Evolutionary conservation across 1,284 basidiomycete genomes (phyloP).

Genomic region (Crepidotus sp.): DNA sequence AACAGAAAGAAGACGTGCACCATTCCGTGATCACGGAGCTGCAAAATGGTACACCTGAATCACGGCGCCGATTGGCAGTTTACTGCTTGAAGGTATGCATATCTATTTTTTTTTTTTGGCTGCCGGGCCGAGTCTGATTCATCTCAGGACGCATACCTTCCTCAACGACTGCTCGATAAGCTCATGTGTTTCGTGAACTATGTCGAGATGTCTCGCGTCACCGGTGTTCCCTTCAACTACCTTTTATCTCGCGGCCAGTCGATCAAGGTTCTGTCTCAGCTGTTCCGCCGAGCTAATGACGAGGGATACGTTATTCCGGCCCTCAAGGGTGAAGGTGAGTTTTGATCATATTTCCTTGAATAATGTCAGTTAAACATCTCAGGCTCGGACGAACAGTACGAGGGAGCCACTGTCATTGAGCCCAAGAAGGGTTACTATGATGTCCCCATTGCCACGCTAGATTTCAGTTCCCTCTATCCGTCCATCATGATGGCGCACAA

Average conservation of each 20-base stretch:
- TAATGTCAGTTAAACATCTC: not conserved
- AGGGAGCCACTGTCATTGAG: constrained; percentile 96
- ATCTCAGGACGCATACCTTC: constrained; percentile 85
- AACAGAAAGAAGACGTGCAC: constrained; percentile 97
- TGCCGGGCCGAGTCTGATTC: not conserved
- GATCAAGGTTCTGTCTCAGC: constrained; percentile 92
- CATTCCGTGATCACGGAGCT: constrained; percentile 95
- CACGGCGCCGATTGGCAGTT: constrained; percentile 81
- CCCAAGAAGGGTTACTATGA: constrained; percentile 92
- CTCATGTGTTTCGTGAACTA: constrained; percentile 98
- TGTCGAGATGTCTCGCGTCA: constrained; percentile 92
- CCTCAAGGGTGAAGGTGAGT: constrained; percentile 70
- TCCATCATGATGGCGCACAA: constrained; percentile 99
- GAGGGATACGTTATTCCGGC: constrained; percentile 84
- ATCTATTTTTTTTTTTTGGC: not conserved
- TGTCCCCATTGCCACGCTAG: constrained; percentile 88
- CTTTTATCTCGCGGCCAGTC: constrained; percentile 88
- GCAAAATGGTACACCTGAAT: constrained; percentile 91
- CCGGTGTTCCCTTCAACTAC: constrained; percentile 96
- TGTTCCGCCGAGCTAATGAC: constrained; percentile 82
- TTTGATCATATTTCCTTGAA: not conserved
- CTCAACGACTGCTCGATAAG: constrained; percentile 89
- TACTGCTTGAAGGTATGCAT: constrained; percentile 83
- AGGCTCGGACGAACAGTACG: constrained; percentile 91
- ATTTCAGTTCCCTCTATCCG: constrained; percentile 95